Conservation (phyloP, 257 asterid genomes). For the Anisodus acutangulus region DNA sequence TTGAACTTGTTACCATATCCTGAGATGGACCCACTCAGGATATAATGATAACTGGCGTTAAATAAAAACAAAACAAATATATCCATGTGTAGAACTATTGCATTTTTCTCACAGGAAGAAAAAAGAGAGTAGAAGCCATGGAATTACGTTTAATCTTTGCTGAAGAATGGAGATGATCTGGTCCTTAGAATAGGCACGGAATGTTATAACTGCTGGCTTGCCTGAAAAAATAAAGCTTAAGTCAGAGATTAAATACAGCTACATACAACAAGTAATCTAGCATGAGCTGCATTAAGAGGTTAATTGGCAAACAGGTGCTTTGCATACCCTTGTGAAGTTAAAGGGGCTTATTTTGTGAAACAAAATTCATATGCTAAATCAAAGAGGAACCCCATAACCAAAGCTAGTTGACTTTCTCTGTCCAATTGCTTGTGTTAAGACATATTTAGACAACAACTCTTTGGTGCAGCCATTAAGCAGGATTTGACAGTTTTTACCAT, state of each 20-base stretch:
- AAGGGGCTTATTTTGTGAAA: not conserved
- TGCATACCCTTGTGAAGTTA: not conserved
- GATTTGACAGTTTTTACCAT: not conserved
- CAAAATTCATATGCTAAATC: not conserved
- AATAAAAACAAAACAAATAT: not conserved
- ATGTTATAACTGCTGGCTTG: conserved; percentile 88
- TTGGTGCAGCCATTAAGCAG: not conserved
- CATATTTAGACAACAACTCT: not conserved
- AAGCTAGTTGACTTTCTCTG: not conserved
- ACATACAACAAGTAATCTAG: conserved; percentile 22
- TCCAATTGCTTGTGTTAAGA: conserved; percentile 4
- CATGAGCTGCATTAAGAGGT: conserved; percentile 3
- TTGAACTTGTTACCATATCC: conserved; percentile 4
- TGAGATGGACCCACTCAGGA: not conserved
- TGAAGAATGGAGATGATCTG: conserved; percentile 82
- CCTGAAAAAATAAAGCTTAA: conserved; percentile 51
- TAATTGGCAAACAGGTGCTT: not conserved
- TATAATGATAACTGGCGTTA: not conserved
- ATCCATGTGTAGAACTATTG: not conserved
- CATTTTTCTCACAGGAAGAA: not conserved
- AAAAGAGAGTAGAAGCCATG: conserved; percentile 24
- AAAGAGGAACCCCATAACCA: conserved; percentile 6
- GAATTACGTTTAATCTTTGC: conserved; percentile 73
- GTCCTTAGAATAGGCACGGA: conserved; percentile 89
- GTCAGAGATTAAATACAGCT: conserved; percentile 17